These are phyloP conservation scores for Exophiala alcalophila DNA, from an alignment of 2,329 filamentous ascomycete genomes.

Conservation along the genomic window DNA sequence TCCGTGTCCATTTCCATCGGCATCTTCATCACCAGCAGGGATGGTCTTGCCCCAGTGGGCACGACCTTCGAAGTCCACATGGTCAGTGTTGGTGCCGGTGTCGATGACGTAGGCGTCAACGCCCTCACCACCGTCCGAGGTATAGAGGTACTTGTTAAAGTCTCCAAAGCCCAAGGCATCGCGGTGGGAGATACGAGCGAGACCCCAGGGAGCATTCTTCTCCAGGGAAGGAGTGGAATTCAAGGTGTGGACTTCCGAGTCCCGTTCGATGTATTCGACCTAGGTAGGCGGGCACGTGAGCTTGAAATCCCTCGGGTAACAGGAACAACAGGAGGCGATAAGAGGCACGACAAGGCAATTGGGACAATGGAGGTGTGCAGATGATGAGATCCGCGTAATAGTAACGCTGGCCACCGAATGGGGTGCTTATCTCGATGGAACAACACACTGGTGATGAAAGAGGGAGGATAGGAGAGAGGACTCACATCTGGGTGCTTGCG, in stretches of 20 bases:
- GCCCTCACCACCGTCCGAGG: conserved; percentile 85
- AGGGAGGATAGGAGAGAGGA: conserved; percentile 37
- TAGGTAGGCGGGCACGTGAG: conserved; percentile 49
- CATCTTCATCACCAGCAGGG: conserved; percentile 72
- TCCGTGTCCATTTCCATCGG: conserved; percentile 95
- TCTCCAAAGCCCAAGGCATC: conserved; percentile 74
- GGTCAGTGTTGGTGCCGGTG: conserved; percentile 88
- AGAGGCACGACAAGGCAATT: conserved; percentile 5
- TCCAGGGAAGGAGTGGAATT: conserved; percentile 59
- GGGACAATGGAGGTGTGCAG: neutral
- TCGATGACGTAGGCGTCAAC: conserved; percentile 99
- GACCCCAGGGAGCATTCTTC: conserved; percentile 96
- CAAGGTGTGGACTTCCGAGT: conserved; percentile 87
- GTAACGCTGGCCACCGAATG: neutral
- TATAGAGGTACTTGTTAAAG: conserved; percentile 98
- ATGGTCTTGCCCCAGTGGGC: conserved; percentile 97
- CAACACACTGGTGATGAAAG: conserved; percentile 15
- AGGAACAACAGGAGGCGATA: conserved; percentile 2
- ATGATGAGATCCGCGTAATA: neutral
- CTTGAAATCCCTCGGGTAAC: too few species aligned
- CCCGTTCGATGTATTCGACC: conserved; percentile 96
- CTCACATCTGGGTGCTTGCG: conserved; percentile 95
- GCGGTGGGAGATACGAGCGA: conserved; percentile 96
- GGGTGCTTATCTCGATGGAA: conserved; percentile 7
- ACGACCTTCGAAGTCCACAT: conserved; percentile 96